Conservation (phyloP, 225 moss, liverwort and hornwort genomes). For the Marchantia paleacea region DNA sequence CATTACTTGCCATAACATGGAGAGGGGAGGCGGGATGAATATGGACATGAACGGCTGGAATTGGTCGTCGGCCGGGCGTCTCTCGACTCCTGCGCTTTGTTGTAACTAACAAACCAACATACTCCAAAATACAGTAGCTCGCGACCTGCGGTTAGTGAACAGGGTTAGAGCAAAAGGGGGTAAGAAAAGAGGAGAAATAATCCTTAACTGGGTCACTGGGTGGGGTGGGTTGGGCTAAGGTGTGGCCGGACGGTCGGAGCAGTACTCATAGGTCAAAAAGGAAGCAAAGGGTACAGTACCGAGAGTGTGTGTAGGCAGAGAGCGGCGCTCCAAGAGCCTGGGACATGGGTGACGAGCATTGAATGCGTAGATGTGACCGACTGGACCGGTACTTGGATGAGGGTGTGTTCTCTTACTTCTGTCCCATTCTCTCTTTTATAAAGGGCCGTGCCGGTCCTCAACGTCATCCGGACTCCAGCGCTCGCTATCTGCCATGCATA, state of each 20-base stretch:
- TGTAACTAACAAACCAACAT: not conserved
- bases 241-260: not conserved
- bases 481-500: not conserved
- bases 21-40: too few relatives aligned
- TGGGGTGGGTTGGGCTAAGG: not conserved
- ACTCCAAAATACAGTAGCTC: too few relatives aligned
- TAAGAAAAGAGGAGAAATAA: not conserved
- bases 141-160: not conserved
- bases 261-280: not conserved
- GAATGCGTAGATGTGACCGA: not conserved
- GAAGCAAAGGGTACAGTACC: not conserved
- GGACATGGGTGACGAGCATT: not conserved
- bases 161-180: not conserved
- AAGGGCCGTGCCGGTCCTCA: too few relatives aligned
- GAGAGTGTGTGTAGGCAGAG: not conserved
- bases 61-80: too few relatives aligned
- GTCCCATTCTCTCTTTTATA: not conserved
- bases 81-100: not conserved
- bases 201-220: not conserved
- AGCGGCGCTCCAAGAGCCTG: conserved; percentile 13
- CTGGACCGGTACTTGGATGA: too few relatives aligned
- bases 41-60: too few relatives aligned
- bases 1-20: not conserved
- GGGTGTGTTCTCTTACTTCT: too few relatives aligned
- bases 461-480: not conserved